Base-by-base conservation (phyloP, 1,284 basidiomycete genomes). In the Omphalotus olearius region DNA sequence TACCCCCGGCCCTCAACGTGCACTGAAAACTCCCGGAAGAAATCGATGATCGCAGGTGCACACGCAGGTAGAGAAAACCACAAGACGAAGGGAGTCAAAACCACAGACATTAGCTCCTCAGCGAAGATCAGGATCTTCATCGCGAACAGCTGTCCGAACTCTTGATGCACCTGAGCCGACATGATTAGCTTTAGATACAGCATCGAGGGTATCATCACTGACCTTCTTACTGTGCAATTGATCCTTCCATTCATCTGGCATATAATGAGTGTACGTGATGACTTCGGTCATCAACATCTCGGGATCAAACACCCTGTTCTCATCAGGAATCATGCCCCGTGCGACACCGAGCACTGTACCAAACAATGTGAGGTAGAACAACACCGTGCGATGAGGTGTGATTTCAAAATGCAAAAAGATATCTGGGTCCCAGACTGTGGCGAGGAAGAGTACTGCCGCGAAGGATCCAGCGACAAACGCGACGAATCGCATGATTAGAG, bases 381-480 rank as follows among this genome's bases (percentile, higher is more conserved):
- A 66, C 1, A 97, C 91, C 0, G 93, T 97, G 37, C 94, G 81
- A 59, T 95, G 91, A 1, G 88, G 86, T 0, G 93, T 95, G 60
- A 99, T 88, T 67, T 99, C 95, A 59, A 99, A 95, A 62, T 93
- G 89, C 30, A 96, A 77, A 66, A 97, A 90, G 45, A 94, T 75
- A 59, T 95, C 92, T 0, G 96, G 92, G 63, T 98, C 95, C 56
- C 97, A 75, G 23, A 97, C 82, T 1, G 96, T 93, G 2, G 91
- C 89, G 2, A 97, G 81, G 20, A 96, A 77, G 4, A 99, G 82
- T 1, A 99, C 95, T 14, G 94, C 95, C 0, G 92, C 92, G 65
- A 98, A 98, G 1, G 96, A 96, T 6, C 97, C 96, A 1, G 95
- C 88, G 45, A 99, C 78, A 67, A 99, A 99, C 5, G 94, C 90